Evolutionary conservation across 176 grass and related monocot species (phyloP), one percentile per base, ranked within the genome.

Genomic region (Raddia distichophylla): DNA sequence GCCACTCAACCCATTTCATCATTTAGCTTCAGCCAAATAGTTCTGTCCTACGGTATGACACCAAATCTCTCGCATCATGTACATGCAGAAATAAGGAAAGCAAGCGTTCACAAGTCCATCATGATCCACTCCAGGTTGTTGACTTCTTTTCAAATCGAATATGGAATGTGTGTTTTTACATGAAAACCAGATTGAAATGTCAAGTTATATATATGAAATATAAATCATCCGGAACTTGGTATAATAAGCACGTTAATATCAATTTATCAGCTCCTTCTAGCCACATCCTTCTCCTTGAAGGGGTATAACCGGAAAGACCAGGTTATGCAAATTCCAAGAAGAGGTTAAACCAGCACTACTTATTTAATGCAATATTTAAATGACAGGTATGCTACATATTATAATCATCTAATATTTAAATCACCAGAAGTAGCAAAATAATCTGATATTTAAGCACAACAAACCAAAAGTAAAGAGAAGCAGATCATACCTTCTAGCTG

Each of bases 401-500:
- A 40, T 33, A 75, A 40, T 40, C 2, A 40, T 40, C 37, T 40
- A 40, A 40, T 40, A 40, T 40, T 40, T 40, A 40, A 40, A 40
- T 40, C 37, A 40, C 37, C 37, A 15, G 22, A 80, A 56, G 48
- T 46, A 49, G 45, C 14, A 70, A 60, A 62, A 49, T 7, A 69
- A 81, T 67, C 22, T 20, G 66, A 37, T 12, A 19, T 8, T 35
- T 59, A 59, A 87, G 52, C 10, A 42, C 19, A 45, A 16, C 54
- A 82, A 46, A 82, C 16, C 43, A 53, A 5, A 61, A 82, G 49
- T 54, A 22, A 70, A 76, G 40, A 64, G 50, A 81, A 62, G 62
- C 8, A 56, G 17, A 70, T 55, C 47, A 13, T 89, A 85, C 87
- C 71, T 9, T 64, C 35, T 71, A 75, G 69, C 63, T 71, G 9